Evolutionary conservation across 2,329 filamentous ascomycete species (phyloP).

Genomic region (Alternaria sp.): DNA sequence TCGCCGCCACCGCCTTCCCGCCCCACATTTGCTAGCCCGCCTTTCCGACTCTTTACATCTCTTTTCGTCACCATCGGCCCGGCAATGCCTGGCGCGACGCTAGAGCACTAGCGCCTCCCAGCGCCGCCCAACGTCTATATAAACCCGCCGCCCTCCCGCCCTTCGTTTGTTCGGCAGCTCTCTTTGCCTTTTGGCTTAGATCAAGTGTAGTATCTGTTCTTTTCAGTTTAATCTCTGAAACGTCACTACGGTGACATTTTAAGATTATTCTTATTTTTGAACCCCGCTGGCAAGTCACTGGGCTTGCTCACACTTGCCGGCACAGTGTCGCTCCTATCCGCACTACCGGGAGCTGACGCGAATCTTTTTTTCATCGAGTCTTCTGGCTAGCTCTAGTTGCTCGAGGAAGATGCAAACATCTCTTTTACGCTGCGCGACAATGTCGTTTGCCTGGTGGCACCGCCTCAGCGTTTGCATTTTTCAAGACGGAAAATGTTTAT

Average conservation of each 20-base stretch:
- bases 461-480: too few relatives aligned
- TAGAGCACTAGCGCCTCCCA: slow-evolving; percentile 3
- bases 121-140: slow-evolving; percentile 6
- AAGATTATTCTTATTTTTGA: slow-evolving; percentile 17
- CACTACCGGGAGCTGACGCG: slow-evolving; percentile 5
- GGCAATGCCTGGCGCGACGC: not conserved
- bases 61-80: slow-evolving; percentile 7
- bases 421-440: too few relatives aligned
- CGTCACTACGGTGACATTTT: slow-evolving; percentile 12
- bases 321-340: slow-evolving; percentile 9
- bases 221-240: slow-evolving; percentile 76
- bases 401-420: slow-evolving; percentile 46
- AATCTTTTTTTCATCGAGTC: slow-evolving; percentile 10
- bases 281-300: slow-evolving; percentile 1
- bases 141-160: slow-evolving; percentile 8
- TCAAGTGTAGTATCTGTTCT: slow-evolving; percentile 78
- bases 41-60: not conserved
- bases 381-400: slow-evolving; percentile 11
- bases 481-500: too few relatives aligned
- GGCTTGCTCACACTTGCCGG: slow-evolving; percentile 7
- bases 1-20: not conserved
- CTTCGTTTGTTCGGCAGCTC: slow-evolving; percentile 17
- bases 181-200: slow-evolving; percentile 31
- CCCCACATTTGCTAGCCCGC: not conserved
- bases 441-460: too few relatives aligned